These are phyloP conservation scores for Nakataea oryzae DNA, from an alignment of 2,329 filamentous ascomycete genomes.

Conservation along the genomic window DNA sequence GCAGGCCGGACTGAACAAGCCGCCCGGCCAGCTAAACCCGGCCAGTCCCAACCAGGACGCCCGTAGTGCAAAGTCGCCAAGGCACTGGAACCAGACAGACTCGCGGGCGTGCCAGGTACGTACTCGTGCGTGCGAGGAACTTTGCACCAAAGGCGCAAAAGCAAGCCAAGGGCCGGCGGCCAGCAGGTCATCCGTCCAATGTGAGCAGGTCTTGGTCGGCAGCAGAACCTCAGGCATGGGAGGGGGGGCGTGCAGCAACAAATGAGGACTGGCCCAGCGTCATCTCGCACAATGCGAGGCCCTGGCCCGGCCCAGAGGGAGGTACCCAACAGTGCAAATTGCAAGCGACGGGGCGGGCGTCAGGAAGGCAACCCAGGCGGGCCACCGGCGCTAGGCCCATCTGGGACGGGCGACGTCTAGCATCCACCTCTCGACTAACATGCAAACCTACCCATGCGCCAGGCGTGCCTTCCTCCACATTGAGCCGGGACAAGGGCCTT, in stretches of 20 bases:
- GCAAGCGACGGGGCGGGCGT: neutral
- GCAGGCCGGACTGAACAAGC: neutral
- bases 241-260: neutral
- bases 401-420: neutral
- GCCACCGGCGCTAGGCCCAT: neutral
- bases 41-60: neutral
- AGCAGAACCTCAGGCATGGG: neutral
- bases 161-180: neutral
- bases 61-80: neutral
- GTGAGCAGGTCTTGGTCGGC: neutral
- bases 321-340: neutral
- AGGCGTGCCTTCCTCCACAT: slow-evolving; percentile 1
- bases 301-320: neutral
- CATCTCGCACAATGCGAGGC: neutral
- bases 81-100: neutral
- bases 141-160: neutral
- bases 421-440: neutral
- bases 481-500: slow-evolving; percentile 1
- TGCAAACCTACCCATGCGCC: neutral
- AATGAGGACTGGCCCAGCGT: neutral
- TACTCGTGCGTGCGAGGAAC: neutral
- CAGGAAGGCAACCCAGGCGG: neutral
- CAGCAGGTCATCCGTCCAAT: neutral
- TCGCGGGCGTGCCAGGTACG: neutral
- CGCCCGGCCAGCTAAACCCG: too few relatives aligned